These are phyloP conservation scores for Chlamydomonas sphaeroides DNA, from an alignment of 139 green algal species.

Conservation along the genomic window DNA sequence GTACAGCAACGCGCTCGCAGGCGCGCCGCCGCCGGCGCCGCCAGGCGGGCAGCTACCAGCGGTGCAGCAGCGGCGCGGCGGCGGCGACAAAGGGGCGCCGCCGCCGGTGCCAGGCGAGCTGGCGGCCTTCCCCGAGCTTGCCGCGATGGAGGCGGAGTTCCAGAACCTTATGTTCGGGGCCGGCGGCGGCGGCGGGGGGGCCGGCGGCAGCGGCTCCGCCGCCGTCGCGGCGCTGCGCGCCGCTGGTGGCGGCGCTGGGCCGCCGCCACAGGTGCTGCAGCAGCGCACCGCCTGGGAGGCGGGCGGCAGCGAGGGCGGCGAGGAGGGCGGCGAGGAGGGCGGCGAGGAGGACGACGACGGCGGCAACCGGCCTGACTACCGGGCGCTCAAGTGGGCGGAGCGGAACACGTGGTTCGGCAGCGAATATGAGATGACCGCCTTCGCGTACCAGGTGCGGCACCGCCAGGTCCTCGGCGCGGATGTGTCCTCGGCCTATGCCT, in stretches of 20 bases:
- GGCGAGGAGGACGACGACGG: not conserved
- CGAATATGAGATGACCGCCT: conserved; percentile 66
- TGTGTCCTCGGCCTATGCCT: too few species aligned
- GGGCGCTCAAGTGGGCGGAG: conserved; percentile 63
- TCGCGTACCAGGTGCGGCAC: conserved; percentile 60
- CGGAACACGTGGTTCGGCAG: conserved; percentile 69
- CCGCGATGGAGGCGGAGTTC: conserved; percentile 66
- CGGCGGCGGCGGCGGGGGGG: not conserved
- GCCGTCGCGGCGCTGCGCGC: not conserved
- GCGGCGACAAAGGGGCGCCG: too few species aligned
- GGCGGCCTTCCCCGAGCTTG: conserved; percentile 59
- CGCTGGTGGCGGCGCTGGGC: not conserved
- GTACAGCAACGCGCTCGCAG: not conserved
- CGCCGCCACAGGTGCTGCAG: not conserved
- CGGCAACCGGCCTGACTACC: conserved; percentile 33
- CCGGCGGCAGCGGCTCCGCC: too few species aligned
- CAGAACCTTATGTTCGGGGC: conserved; percentile 28
- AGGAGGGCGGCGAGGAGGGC: not conserved
- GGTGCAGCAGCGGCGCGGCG: not conserved
- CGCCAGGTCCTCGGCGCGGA: too few species aligned
- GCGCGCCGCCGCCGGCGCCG: not conserved
- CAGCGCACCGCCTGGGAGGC: not conserved
- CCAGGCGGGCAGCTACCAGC: not conserved
- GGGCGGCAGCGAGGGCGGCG: not conserved
- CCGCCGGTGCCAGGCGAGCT: conserved; percentile 20